These are phyloP conservation scores for Neofusicoccum kwambonambiense DNA, from an alignment of 2,329 filamentous ascomycete genomes.

Conservation along the genomic window DNA sequence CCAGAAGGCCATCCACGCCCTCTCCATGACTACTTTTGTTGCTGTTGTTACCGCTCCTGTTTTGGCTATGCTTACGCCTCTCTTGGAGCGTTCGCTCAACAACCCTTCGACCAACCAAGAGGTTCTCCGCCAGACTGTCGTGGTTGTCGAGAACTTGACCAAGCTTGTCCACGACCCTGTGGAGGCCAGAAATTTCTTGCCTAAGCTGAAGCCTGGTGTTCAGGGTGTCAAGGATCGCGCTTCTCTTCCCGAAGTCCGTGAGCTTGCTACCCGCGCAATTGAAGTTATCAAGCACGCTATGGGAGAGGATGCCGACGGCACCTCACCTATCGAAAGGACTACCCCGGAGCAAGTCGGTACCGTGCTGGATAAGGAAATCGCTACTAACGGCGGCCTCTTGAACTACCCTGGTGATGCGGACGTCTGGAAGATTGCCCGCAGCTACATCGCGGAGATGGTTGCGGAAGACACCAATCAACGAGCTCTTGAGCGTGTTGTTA, in stretches of 20 bases:
- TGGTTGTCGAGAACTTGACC: constrained; percentile 96
- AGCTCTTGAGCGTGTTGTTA: constrained; percentile 69
- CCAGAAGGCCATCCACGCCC: constrained; percentile 93
- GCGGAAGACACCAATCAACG: constrained; percentile 85
- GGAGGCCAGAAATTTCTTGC: constrained; percentile 91
- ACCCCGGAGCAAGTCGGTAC: constrained; percentile 71
- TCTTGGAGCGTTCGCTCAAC: constrained; percentile 91
- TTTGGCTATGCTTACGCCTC: constrained; percentile 87
- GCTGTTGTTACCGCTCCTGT: constrained; percentile 94
- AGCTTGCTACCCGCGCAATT: constrained; percentile 78
- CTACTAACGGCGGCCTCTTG: constrained; percentile 64
- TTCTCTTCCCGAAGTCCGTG: constrained; percentile 90
- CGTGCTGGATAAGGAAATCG: constrained; percentile 72
- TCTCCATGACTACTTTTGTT: constrained; percentile 98
- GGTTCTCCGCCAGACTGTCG: constrained; percentile 89
- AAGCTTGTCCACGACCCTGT: constrained; percentile 96
- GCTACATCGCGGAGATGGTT: constrained; percentile 80
- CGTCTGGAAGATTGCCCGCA: constrained; percentile 65
- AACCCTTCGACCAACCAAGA: constrained; percentile 88
- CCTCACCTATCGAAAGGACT: constrained; percentile 64
- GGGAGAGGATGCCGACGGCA: constrained; percentile 59
- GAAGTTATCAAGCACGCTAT: constrained; percentile 92
- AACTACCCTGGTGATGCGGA: constrained; percentile 60
- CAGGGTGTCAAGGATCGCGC: constrained; percentile 84
- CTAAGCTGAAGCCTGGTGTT: constrained; percentile 90